Evolutionary conservation across 306 rosid species (phyloP), one percentile per base, ranked within the genome.

Genomic region (Rosa multiflora): DNA sequence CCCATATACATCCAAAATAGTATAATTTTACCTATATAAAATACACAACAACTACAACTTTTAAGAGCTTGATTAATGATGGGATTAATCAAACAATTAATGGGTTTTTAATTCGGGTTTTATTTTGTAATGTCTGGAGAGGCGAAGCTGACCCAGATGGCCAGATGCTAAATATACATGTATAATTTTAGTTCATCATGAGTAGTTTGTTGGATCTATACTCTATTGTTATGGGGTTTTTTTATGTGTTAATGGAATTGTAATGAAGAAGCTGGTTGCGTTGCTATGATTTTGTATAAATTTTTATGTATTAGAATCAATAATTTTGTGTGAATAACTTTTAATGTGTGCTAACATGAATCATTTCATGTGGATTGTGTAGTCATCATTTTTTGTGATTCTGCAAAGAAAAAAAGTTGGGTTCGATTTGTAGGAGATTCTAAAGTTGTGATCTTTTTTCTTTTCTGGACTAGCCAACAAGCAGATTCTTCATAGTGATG

Each of bases 121-220:
- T 21, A 14, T 29, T 74, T 13, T 37, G 40, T 17, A 15, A 15
- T 77, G 14, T 62, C 90, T 87, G 97, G 92, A 83, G 87, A 91
- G 89, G 92, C 98, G 87, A 93, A 93, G 98, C 82, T 88, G 86
- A 88, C 81, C 94, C 91, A 82, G 90, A 84, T 70, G 3, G 17
- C 48, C n/a, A 20, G 51, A 18, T 39, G 35, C 73, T 55, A 49
- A 37, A 12, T 49, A 29, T 68, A 75, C 42, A 43, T 47, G 37
- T 55, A 80, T 51, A 67, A 67, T 26, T 56, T 40, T 55, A 63
- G 46, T 52, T 35, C 63, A 8, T 46, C 10, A 46, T 12, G 8
- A 14, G n/a, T 72, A 51, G 58, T 72, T 17, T 49, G 62, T 72
- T 72, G 17, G 39, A 32, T 72, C 62, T 49, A 72, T 32, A 72